Conservation (phyloP, 73 alveolate genomes). For the Tetrahymena thermophila region DNA sequence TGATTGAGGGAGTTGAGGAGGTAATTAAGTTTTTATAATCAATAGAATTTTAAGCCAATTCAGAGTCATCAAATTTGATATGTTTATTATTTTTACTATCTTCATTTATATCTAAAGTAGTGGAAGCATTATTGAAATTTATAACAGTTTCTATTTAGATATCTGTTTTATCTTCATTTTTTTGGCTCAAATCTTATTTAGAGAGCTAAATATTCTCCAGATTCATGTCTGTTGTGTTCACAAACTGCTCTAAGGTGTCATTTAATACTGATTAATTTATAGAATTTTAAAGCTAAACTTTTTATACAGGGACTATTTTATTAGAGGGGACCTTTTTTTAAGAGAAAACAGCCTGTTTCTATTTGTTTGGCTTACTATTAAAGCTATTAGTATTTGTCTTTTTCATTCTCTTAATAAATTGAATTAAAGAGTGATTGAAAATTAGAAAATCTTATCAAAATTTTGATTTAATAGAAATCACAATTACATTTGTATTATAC, state of each 20-base stretch:
- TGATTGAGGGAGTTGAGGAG: background rate
- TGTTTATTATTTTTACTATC: background rate
- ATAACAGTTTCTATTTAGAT: background rate
- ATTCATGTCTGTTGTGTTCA: background rate
- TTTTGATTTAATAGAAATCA: background rate
- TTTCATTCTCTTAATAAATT: background rate
- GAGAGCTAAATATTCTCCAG: background rate
- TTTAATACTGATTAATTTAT: background rate
- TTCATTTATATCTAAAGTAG: background rate
- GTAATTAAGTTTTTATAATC: background rate
- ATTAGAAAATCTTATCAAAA: background rate
- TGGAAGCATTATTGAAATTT: background rate
- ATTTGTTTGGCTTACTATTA: background rate
- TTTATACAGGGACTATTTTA: background rate
- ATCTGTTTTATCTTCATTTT: background rate
- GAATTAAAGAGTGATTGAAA: background rate
- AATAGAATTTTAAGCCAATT: background rate
- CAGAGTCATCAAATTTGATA: background rate
- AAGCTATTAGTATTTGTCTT: background rate
- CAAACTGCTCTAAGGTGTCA: background rate
- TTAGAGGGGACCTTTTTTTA: background rate
- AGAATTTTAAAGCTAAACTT: background rate
- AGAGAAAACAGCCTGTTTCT: background rate
- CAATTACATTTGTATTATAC: background rate
- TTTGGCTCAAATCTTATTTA: too few species aligned